Base-by-base conservation (phyloP, 495 filamentous ascomycete genomes). In the Tuber umbilicatum region DNA sequence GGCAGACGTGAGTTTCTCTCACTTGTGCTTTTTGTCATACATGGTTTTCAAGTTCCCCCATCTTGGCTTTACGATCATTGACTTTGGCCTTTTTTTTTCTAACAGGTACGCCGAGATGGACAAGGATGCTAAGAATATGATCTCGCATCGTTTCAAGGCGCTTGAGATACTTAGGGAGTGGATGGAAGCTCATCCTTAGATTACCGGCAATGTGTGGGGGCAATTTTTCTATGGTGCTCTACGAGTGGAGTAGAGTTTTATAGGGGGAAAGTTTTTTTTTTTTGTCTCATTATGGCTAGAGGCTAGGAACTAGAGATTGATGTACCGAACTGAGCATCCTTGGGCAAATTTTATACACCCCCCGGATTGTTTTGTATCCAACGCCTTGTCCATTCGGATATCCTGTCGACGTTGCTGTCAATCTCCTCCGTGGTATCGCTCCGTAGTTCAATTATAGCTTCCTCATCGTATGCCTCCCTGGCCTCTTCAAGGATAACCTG, bases 401-500 rank as follows among this genome's bases (percentile, higher is more conserved):
- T 92, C 79, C 95, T 87, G 74, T 91, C 91, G 27, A 97, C 86
- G 83, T 98, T 99, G 75, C 82, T 87, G 76, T 98, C 94, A 81
- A 98, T 89, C 82, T 98, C 93, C 21, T 91, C 91, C 21, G 89
- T 86, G 69, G 87, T 86, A 78, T 96, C 90, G 83, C 96, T 97
- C 83, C 85, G 88, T 82, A 99, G 85, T 83, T 97, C 94, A 7
- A 99, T 92, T 42, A 98, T 90, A 74, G 94, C 91, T 82, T 95
- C 91, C 84, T 91, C 89, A 74, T 94, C 91, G 80, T 93, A 99
- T 69, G 91, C 87, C 72, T 96, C 93, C 69, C 89, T 87, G 41
- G 95, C 96, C 85, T 99, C 96, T 74, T 97, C 91, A 12, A 96
- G 84, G 41, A 99, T 85, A 72, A 97, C 91, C 78, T 97, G 91